Percentiles rank a stretch among this genome's conserved stretches.
Evolutionary conservation across 495 filamentous ascomycete species (phyloP).

Genomic region (Neurospora sp.): DNA sequence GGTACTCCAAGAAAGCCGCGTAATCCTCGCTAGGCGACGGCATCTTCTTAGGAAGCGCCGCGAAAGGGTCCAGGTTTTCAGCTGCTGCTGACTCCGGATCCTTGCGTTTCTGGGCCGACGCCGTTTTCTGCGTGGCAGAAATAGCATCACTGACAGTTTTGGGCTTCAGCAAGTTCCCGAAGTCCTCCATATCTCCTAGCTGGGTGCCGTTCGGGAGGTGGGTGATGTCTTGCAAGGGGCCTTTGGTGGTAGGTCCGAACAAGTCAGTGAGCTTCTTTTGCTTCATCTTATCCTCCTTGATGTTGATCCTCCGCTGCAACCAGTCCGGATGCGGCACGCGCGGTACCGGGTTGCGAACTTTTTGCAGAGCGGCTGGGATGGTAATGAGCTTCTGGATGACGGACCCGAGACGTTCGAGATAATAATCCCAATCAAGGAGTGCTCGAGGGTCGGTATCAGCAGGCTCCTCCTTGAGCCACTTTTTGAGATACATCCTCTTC

Average conservation of each 20-base stretch:
- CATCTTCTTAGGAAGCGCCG: constrained; percentile 75
- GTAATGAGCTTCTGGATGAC: constrained; percentile 99
- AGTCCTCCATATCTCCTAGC: constrained; percentile 77
- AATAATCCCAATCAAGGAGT: constrained; percentile 94
- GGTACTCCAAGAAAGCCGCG: constrained; percentile 78
- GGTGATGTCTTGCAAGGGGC: constrained; percentile 60
- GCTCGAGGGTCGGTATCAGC: constrained; percentile 81
- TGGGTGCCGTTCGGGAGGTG: constrained; percentile 46
- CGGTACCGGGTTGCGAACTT: constrained; percentile 87
- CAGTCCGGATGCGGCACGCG: constrained; percentile 92
- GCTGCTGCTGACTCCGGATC: constrained; percentile 49
- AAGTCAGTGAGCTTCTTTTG: constrained; percentile 98
- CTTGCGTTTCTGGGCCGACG: constrained; percentile 68
- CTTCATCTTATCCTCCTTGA: constrained; percentile 93
- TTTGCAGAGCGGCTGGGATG: constrained; percentile 92
- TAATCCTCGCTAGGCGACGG: constrained; percentile 84
- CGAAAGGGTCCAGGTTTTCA: constrained; percentile 66
- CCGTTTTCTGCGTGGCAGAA: constrained; percentile 30
- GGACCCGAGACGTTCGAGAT: constrained; percentile 84
- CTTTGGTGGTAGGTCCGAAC: constrained; percentile 54
- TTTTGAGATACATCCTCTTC: constrained; percentile 82
- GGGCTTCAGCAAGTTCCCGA: constrained; percentile 59
- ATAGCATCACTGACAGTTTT: constrained; percentile 54
- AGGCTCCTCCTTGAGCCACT: constrained; percentile 93
- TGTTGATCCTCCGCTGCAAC: constrained; percentile 85